Evolutionary conservation across 2,329 filamentous ascomycete species (phyloP), one percentile per base, ranked within the genome.

Genomic region (Nemania sp.): DNA sequence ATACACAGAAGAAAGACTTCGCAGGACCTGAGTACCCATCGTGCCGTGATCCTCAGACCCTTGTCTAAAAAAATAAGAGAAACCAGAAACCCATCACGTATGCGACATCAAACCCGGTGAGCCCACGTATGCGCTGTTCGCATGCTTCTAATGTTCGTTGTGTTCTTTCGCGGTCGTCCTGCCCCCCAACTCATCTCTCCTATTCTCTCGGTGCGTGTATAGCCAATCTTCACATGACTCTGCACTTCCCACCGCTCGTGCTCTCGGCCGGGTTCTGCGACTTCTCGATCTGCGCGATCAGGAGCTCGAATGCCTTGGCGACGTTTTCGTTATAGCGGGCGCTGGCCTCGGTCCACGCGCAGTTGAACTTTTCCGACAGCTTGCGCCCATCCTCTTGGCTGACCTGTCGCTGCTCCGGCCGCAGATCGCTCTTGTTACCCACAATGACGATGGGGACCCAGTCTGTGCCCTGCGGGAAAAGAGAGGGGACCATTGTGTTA

Each of bases 311-410:
- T 2, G 92, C 91, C 76, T 92, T 93, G 69, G 84, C 83, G 50
- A 99, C 95, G 74, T 98, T 97, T 79, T 93, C 91, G 76, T 97
- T 93, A 78, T 95, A 96, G 59, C 93, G 87, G 29, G 95, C 95
- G 73, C 91, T 96, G 57, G 95, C 92, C 79, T 99, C 95, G 49
- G 92, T 97, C 86, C 92, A 97, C 39, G 90, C 92, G 77, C 94
- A 98, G 65, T 91, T 88, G 76, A 96, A 90, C 77, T 95, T 91
- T 71, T 94, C 90, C 7, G 90, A 88, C 43, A 97, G 80, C 72
- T 89, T 90, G 75, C 90, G 90, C 68, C 93, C 95, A 69, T 97
- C 90, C 66, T 97, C 92, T 53, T 87, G 78, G 34, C 87, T 88
- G 68, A 99, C 92, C 77, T 98, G 93, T 68, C 95, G 90, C 79